Evolutionary conservation across 1,139 yeast species (phyloP).

Genomic region (Pichia sp.): DNA sequence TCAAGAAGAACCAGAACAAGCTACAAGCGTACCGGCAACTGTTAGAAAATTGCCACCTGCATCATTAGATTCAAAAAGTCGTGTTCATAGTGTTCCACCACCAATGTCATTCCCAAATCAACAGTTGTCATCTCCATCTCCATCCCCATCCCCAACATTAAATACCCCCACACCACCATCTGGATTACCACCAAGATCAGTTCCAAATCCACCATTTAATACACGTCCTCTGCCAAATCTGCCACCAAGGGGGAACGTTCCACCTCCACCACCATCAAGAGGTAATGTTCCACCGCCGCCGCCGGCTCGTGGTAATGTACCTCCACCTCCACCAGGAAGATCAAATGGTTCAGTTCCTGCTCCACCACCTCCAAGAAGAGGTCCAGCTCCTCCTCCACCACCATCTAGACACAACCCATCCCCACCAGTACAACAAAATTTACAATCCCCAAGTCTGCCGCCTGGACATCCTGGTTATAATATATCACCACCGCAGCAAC

Average conservation of each 20-base stretch:
- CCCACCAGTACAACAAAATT: conserved; percentile 23
- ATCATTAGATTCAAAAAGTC: not conserved
- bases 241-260: conserved; percentile 1
- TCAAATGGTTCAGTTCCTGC: conserved; percentile 25
- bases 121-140: conserved; percentile 15
- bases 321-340: conserved; percentile 32
- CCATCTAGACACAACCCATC: conserved; percentile 14
- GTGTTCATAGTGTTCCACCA: conserved; percentile 30
- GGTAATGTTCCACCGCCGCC: conserved; percentile 25
- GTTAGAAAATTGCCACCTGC: conserved; percentile 1
- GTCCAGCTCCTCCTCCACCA: conserved; percentile 26
- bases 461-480: conserved; percentile 4
- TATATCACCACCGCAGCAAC: conserved; percentile 15
- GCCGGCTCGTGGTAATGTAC: conserved; percentile 22
- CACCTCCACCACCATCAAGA: conserved; percentile 12
- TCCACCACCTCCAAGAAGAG: conserved; percentile 31
- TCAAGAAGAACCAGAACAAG: not conserved
- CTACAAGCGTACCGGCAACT: not conserved
- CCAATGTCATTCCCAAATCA: conserved; percentile 24
- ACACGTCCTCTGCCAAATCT: conserved; percentile 10
- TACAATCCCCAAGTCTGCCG: conserved; percentile 1
- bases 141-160: conserved; percentile 13
- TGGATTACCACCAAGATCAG: conserved; percentile 8
- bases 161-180: conserved; percentile 2
- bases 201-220: conserved; percentile 32